Evolutionary conservation across 2,329 filamentous ascomycete genomes (phyloP).

Genomic region (Scedosporium boydii): DNA sequence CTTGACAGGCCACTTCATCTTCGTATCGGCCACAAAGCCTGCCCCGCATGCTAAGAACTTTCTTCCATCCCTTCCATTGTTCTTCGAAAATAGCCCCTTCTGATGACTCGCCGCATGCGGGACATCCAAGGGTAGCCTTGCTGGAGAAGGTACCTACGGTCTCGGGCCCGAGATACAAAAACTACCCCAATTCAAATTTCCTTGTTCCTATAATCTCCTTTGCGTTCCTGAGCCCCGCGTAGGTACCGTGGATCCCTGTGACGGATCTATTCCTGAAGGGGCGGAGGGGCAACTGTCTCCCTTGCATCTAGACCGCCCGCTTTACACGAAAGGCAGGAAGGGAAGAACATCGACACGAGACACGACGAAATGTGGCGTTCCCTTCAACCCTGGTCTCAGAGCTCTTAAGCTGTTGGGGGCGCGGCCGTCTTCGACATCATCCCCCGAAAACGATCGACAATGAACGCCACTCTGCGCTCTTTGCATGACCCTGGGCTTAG

Average conservation of each 20-base stretch:
- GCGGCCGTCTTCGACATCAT: background rate
- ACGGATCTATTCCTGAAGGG: conserved; percentile 3
- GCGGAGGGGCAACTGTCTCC: background rate
- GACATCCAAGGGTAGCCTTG: background rate
- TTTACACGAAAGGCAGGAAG: background rate
- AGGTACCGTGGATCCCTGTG: background rate
- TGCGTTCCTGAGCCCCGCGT: conserved; percentile 5
- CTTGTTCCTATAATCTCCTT: conserved; percentile 1
- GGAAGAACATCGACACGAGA: background rate
- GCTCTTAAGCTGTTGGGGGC: background rate
- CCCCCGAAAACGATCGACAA: background rate
- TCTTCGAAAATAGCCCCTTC: background rate
- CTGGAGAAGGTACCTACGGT: background rate
- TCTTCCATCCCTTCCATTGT: conserved; percentile 9
- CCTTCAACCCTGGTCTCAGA: background rate
- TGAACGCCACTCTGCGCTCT: background rate
- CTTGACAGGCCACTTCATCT: conserved; percentile 5
- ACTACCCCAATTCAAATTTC: background rate
- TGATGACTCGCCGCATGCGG: background rate
- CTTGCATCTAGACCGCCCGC: conserved; percentile 5
- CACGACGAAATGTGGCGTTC: background rate
- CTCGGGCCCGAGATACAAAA: background rate
- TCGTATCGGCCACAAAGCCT: background rate
- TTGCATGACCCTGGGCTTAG: background rate
- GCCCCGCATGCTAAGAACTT: conserved; percentile 1